Conservation (phyloP, 1,284 basidiomycete species). For the Malassezia psittaci region DNA sequence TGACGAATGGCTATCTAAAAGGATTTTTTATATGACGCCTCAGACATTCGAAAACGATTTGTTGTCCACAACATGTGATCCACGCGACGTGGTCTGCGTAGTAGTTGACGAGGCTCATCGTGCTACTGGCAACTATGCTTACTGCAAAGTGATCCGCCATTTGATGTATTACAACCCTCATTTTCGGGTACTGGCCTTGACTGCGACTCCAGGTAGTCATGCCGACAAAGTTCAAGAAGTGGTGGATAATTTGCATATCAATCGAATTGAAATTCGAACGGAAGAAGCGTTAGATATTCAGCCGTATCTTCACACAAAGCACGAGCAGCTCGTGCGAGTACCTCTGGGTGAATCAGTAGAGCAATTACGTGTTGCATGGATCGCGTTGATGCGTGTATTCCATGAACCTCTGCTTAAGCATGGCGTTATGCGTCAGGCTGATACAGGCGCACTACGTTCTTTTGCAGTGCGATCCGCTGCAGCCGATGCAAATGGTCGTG, state of each 20-base stretch:
- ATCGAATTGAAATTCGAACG: conserved; percentile 84
- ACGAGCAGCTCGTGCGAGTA: conserved; percentile 37
- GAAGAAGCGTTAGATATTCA: conserved; percentile 80
- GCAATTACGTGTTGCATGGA: conserved; percentile 43
- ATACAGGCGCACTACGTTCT: conserved; percentile 30
- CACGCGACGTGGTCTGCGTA: conserved; percentile 65
- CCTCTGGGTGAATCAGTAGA: conserved; percentile 27
- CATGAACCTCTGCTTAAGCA: conserved; percentile 31
- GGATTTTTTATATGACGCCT: conserved; percentile 95
- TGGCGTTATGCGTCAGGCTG: conserved; percentile 26
- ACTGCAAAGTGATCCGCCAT: conserved; percentile 75
- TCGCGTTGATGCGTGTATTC: conserved; percentile 39
- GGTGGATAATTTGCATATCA: conserved; percentile 92
- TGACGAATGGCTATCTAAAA: conserved; percentile 63
- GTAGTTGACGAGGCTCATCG: conserved; percentile 93
- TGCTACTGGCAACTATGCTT: conserved; percentile 84
- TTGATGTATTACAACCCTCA: conserved; percentile 88
- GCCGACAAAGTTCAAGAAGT: conserved; percentile 78
- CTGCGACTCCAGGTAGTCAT: conserved; percentile 83
- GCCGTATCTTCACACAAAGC: conserved; percentile 76
- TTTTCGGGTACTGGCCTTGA: conserved; percentile 84
- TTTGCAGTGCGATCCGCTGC: conserved; percentile 28
- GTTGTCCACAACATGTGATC: conserved; percentile 62
- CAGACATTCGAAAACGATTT: conserved; percentile 91
- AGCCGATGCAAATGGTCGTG: conserved; percentile 13